phyloP scores from a whole-genome alignment of 371 early-diverging fungal genomes.

The Syncephalis plumigaleata region DNA sequence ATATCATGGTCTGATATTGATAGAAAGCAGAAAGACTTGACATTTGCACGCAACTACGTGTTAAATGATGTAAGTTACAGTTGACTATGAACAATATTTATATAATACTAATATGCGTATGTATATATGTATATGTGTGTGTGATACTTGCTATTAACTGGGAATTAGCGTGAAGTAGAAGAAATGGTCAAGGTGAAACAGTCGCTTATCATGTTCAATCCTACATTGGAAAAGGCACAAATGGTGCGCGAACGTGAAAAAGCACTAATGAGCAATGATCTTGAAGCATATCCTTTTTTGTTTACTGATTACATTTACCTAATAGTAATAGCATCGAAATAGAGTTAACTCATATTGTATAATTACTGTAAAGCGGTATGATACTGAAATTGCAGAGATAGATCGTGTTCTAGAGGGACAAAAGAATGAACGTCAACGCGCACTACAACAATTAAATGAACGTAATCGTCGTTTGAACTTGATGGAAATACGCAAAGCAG shows the following conservation, averaged over 20 bases:
- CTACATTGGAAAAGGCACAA: constrained; percentile 30
- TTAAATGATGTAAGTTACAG: constrained; percentile 21
- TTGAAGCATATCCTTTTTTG: constrained; percentile 14
- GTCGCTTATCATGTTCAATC: constrained; percentile 25
- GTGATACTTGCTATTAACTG: no score
- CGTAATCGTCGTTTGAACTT: constrained; percentile 13
- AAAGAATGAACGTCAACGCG: constrained; percentile 15
- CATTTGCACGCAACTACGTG: constrained; percentile 37
- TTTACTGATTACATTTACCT: constrained; percentile 4
- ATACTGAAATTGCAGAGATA: constrained; percentile 10
- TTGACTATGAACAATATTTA: neutral
- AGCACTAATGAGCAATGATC: constrained; percentile 9
- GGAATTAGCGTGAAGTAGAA: constrained; percentile 23
- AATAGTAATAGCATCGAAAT: neutral
- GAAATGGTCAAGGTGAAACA: constrained; percentile 36
- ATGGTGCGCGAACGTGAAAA: constrained; percentile 14
- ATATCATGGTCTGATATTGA: constrained; percentile 29
- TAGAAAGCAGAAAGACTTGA: constrained; percentile 30
- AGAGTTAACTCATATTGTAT: neutral
- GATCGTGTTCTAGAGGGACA: constrained; percentile 9
- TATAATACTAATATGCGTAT: neutral
- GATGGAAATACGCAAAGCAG: constrained; percentile 10
- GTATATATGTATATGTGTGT: no score
- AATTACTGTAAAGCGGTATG: constrained; percentile 11
- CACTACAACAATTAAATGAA: constrained; percentile 31